Conservation (phyloP, 2,329 filamentous ascomycete genomes). For the Drechslerella dactyloides region DNA sequence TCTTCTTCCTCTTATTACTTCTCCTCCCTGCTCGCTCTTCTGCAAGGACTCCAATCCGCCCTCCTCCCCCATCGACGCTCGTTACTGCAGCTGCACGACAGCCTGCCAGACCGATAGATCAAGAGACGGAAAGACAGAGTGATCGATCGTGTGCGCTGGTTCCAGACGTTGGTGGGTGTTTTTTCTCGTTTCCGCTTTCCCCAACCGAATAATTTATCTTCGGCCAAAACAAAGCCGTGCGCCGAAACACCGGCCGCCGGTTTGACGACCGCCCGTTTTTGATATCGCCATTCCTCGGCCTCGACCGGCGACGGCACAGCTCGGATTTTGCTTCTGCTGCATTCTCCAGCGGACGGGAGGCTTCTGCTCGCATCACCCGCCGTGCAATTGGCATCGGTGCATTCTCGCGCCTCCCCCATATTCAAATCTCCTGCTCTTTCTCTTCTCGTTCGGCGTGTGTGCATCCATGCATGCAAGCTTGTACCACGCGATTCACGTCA, state of each 20-base stretch:
- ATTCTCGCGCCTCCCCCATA: no score
- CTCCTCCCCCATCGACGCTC: background rate
- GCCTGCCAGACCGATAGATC: no score
- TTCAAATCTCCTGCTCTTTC: no score
- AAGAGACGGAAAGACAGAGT: background rate
- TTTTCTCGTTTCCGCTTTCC: slow-evolving; percentile 37
- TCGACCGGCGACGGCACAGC: no score
- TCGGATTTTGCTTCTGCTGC: background rate
- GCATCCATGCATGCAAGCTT: no score
- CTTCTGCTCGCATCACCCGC: no score
- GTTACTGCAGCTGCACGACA: background rate
- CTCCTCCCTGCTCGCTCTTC: slow-evolving; percentile 51
- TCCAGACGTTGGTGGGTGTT: slow-evolving; percentile 26
- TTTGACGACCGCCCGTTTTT: no score
- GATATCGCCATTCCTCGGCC: no score
- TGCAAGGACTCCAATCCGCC: background rate
- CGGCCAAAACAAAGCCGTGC: background rate
- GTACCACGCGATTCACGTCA: no score
- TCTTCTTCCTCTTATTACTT: slow-evolving; percentile 17
- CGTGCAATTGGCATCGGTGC: no score
- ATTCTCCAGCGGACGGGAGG: no score
- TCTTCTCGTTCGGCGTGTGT: no score
- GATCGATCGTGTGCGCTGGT: slow-evolving; percentile 26
- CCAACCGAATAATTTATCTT: background rate
- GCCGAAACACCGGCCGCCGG: background rate